Percentiles rank a stretch among this genome's conserved stretches.
phyloP scores from a whole-genome alignment of 192 early-diverging fungal species.

The Backusella macrospora region DNA sequence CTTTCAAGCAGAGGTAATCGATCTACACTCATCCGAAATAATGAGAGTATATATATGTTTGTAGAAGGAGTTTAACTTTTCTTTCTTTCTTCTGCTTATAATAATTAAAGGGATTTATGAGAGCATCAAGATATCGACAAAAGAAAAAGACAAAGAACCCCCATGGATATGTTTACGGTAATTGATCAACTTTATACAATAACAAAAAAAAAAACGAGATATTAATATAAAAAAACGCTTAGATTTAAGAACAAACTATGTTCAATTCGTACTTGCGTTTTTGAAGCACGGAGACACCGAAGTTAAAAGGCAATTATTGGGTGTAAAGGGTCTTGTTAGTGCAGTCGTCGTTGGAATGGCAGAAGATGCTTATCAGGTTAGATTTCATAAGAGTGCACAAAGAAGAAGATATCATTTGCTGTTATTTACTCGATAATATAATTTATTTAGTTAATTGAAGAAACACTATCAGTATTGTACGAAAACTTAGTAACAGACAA shows the following conservation, averaged over 20 bases:
- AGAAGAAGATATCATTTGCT: not conserved
- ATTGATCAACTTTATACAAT: not conserved
- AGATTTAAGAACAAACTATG: conserved; percentile 73
- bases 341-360: conserved; percentile 68
- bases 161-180: conserved; percentile 37
- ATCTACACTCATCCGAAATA: conserved; percentile 35
- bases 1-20: conserved; percentile 64
- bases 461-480: conserved; percentile 57
- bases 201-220: not conserved
- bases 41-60: not conserved
- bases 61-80: too few relatives aligned
- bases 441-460: conserved; percentile 48
- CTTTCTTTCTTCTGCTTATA: too few relatives aligned
- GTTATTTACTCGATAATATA: not conserved
- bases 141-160: conserved; percentile 29
- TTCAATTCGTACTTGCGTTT: conserved; percentile 80
- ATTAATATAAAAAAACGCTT: not conserved
- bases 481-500: conserved; percentile 70
- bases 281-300: conserved; percentile 67
- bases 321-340: conserved; percentile 71
- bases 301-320: conserved; percentile 72
- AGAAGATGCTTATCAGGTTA: conserved; percentile 69
- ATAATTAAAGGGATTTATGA: conserved; percentile 32
- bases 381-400: not conserved
- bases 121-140: conserved; percentile 36